Evolutionary conservation across 83 land plant species (phyloP).

Genomic region (Isoetes engelmannii): DNA sequence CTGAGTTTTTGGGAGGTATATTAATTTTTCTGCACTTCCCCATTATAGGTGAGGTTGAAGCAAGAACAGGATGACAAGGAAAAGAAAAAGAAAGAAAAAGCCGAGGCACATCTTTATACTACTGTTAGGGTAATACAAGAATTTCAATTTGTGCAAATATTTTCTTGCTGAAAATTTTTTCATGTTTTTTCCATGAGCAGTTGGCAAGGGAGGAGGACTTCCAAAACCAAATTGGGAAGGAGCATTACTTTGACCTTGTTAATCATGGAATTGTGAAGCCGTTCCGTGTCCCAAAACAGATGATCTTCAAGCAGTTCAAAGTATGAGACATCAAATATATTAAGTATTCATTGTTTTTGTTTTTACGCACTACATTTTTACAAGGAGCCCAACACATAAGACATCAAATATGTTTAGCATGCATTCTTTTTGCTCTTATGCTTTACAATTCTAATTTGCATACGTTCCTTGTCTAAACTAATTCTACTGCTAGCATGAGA

Average conservation of each 20-base stretch:
- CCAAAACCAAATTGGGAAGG: background rate
- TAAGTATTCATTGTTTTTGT: background rate
- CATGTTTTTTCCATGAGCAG: background rate
- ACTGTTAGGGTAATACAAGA: constrained; percentile 57
- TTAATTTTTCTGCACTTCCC: background rate
- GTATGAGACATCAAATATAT: background rate
- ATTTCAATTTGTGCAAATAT: background rate
- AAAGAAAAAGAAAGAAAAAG: constrained; percentile 75
- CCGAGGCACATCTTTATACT: constrained; percentile 91
- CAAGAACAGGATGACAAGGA: constrained; percentile 96
- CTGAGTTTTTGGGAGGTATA: background rate
- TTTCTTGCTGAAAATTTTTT: background rate
- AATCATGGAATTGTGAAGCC: background rate
- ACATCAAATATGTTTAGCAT: background rate
- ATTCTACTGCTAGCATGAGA: too few relatives aligned
- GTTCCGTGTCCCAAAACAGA: constrained; percentile 5
- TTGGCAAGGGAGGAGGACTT: constrained; percentile 2
- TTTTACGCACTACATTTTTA: background rate
- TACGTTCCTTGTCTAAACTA: too few relatives aligned
- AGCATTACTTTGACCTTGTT: constrained; percentile 2
- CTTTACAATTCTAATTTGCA: background rate
- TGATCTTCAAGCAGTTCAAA: background rate
- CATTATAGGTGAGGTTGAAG: constrained; percentile 64
- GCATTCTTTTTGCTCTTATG: background rate
- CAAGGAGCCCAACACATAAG: background rate